Base-by-base conservation (phyloP, 2,329 filamentous ascomycete species). In the Zymoseptoria passerinii region DNA sequence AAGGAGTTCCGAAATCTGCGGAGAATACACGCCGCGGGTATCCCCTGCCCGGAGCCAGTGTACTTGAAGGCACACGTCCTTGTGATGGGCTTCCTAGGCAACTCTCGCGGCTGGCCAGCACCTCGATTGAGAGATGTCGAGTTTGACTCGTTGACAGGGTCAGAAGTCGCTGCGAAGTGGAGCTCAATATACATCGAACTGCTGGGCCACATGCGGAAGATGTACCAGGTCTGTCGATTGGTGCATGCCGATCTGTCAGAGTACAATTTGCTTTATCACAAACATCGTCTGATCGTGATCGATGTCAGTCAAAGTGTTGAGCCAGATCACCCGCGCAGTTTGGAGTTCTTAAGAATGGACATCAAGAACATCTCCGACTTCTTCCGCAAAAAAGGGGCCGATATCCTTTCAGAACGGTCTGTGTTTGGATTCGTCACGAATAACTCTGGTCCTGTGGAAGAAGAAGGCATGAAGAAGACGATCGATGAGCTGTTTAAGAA, bases 251-350 rank as follows among this genome's bases (percentile, higher is more conserved):
- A 99, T 83, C 73, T 99, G 72, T 95, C 90, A 78, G 94, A 99
- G 80, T 99, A 99, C 83, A 99, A 99, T 70, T 84, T 97, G 55
- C 81, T 99, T 19, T 99, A 95, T 77, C 82, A 96, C 77, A 81
- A 90, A 58, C 80, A 83, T 59, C 84, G 83, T 67, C 83, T 96
- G 0, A 96, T 90, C 79, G 88, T 99, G 69, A 99, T 99, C 73
- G 94, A 99, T 74, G 94, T 99, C 50, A 96, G 90, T 57, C 94
- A 99, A 77, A 94, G 89, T 70, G 94, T 99, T 19, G 95, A 97
- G 77, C 92, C 95, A 66, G 92, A 97, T 67, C 94, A 99, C 73
- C 94, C 94, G 0, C 83, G 90, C 58, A 92, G 89, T 1, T 80
- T 95, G 28, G 92, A 97, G 72, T 99, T 99, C 71, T 75, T 99